Conservation (phyloP, 1,139 yeast species). For the Blastobotrys persicus region DNA sequence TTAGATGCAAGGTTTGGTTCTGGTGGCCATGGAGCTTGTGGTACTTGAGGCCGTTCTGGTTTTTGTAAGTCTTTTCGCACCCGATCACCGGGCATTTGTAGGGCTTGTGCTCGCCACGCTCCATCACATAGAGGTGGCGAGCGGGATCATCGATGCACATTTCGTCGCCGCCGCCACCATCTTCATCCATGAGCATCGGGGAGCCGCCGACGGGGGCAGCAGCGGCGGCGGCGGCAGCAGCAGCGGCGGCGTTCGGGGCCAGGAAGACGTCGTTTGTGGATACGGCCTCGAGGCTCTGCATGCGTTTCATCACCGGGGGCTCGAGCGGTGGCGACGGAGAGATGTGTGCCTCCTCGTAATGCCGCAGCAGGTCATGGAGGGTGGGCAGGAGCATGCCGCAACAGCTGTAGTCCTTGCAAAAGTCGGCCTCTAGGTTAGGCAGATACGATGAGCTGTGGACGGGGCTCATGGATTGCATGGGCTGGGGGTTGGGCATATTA, state of each 20-base stretch:
- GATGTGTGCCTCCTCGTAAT: conserved; percentile 95
- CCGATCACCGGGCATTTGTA: conserved; percentile 98
- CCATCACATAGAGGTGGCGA: conserved; percentile 86
- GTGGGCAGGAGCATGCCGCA: conserved; percentile 93
- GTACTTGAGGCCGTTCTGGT: conserved; percentile 94
- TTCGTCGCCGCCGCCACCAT: conserved; percentile 36
- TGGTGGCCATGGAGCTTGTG: conserved; percentile 97
- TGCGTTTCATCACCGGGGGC: conserved; percentile 43
- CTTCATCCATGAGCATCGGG: conserved; percentile 37
- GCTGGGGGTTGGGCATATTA: conserved; percentile 24
- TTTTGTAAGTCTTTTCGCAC: conserved; percentile 95
- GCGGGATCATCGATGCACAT: conserved; percentile 74
- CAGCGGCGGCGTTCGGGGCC: conserved; percentile 35
- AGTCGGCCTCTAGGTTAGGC: conserved; percentile 91
- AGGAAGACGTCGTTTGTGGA: conserved; percentile 88
- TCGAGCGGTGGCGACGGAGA: conserved; percentile 58
- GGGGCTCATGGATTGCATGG: conserved; percentile 46
- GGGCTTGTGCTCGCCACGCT: conserved; percentile 89
- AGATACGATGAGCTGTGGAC: conserved; percentile 67
- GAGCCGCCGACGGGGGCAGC: conserved; percentile 31
- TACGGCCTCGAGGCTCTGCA: conserved; percentile 50
- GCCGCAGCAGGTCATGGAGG: conserved; percentile 86
- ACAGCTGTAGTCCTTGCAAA: conserved; percentile 94
- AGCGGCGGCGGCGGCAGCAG: conserved; percentile 24
- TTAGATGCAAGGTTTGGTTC: conserved; percentile 85